Evolutionary conservation across 352 stramenopile genomes (phyloP).

Genomic region (Phytophthora aleatoria): DNA sequence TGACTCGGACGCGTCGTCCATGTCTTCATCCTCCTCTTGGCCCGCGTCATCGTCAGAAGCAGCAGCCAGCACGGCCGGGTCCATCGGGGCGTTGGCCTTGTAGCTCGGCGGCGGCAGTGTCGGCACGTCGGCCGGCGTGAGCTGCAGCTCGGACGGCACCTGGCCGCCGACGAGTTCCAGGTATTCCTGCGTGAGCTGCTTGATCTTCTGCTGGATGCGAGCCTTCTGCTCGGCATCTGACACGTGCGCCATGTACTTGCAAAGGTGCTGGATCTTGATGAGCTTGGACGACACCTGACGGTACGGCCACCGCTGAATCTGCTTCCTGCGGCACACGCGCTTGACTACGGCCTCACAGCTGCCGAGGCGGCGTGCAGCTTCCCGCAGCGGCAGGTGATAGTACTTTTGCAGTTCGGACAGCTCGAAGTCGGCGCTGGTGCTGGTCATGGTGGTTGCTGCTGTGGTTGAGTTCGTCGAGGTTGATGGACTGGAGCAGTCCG

Average conservation of each 20-base stretch:
- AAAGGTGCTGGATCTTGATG: slow-evolving; percentile 87
- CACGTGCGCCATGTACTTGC: slow-evolving; percentile 85
- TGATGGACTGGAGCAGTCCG: neutral
- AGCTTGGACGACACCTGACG: slow-evolving; percentile 86
- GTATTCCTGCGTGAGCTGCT: slow-evolving; percentile 82
- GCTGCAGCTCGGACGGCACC: slow-evolving; percentile 74
- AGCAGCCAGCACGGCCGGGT: slow-evolving; percentile 57
- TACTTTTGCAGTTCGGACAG: slow-evolving; percentile 84
- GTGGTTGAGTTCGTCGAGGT: slow-evolving; percentile 3
- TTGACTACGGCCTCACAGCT: slow-evolving; percentile 86
- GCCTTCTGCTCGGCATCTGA: slow-evolving; percentile 69
- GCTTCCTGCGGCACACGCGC: slow-evolving; percentile 77
- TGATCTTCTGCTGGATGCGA: slow-evolving; percentile 80
- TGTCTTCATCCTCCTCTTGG: slow-evolving; percentile 52
- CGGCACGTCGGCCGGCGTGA: slow-evolving; percentile 55
- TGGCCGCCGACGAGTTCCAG: slow-evolving; percentile 77
- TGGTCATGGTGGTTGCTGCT: slow-evolving; percentile 33
- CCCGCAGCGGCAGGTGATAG: slow-evolving; percentile 82
- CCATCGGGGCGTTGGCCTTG: slow-evolving; percentile 47
- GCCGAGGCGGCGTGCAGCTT: slow-evolving; percentile 72
- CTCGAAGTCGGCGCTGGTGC: slow-evolving; percentile 76
- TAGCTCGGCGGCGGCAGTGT: slow-evolving; percentile 55
- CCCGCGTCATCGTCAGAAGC: slow-evolving; percentile 54
- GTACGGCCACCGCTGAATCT: slow-evolving; percentile 86
- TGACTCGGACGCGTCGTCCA: slow-evolving; percentile 38